Evolutionary conservation across 352 stramenopile species (phyloP), one percentile per base, ranked within the genome.

Genomic region (Globisporangium rhizosaccharum): DNA sequence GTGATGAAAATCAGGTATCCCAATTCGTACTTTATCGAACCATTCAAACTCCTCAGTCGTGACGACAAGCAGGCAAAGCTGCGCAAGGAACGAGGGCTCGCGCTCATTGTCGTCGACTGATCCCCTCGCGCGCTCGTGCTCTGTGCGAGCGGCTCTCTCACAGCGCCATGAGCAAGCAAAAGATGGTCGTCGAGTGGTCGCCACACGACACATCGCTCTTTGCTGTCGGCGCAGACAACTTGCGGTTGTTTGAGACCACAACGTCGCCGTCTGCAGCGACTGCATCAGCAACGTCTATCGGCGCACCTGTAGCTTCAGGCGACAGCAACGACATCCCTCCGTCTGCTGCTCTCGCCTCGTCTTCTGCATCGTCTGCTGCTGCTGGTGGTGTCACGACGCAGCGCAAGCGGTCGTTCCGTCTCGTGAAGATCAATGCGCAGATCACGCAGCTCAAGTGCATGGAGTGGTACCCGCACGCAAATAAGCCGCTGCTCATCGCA

Each of bases 141-240:
- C 28, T 33, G 28, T 3, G 28, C 28, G 28, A 33, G 28, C 28
- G 28, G 15, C 17, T 7, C 28, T 28, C 51, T 5, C 9, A 3
- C 51, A 26, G 28, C 47, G n/a, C 25, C 18, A 90, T 90, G 80
- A 90, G 72, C 68, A 88, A 90, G 76, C 60, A 71, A 57, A 50
- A 58, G 28, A 90, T 82, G 64, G 65, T 92, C 42, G 82, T 95
- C 45, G 76, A 91, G 69, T 95, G 85, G 85, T 92, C 79, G 37
- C 85, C 85, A 15, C 79, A 95, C 48, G 82, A 95, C 62, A 68
- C 81, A 55, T 86, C 82, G 50, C 68, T 95, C 11, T 95, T 92
- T 65, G 85, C 85, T 3, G 85, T 92, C 25, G 85, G 85, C 45
- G 68, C 82, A 8, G 85, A 95, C 66, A 91, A 85, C 58, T 62